These are phyloP conservation scores for Atkinsonella hypoxylon DNA, from an alignment of 2,329 filamentous ascomycete species.

Conservation along the genomic window DNA sequence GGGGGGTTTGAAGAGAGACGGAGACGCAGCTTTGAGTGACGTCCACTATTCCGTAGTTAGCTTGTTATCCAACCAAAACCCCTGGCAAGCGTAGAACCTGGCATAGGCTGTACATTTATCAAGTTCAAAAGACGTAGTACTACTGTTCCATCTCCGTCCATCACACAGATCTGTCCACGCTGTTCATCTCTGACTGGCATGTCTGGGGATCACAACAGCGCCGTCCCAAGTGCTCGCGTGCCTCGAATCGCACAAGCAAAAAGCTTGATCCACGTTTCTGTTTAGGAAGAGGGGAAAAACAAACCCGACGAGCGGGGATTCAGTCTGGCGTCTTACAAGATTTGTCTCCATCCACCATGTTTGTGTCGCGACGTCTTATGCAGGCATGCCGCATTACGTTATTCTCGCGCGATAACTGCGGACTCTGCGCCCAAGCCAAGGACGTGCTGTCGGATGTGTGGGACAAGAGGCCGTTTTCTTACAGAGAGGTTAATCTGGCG, in stretches of 20 bases:
- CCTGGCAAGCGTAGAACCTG: neutral
- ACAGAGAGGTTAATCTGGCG: conserved; percentile 60
- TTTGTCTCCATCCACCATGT: conserved; percentile 29
- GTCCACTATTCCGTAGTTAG: no score
- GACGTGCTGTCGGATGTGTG: conserved; percentile 55
- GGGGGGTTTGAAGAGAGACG: conserved; percentile 12
- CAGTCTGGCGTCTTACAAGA: no score
- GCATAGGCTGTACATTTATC: neutral
- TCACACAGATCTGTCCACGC: neutral
- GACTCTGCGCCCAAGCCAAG: conserved; percentile 58
- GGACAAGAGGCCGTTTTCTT: conserved; percentile 54
- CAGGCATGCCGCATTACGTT: conserved; percentile 56
- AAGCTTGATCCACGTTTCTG: neutral
- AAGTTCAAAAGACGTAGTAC: no score
- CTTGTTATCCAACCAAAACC: neutral
- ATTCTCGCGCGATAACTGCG: conserved; percentile 62
- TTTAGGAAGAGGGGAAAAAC: no score
- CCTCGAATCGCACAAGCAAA: neutral
- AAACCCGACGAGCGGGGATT: no score
- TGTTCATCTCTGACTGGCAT: neutral
- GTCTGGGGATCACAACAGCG: neutral
- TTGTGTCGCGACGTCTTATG: conserved; percentile 34
- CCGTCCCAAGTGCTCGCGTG: neutral
- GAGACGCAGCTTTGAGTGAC: neutral
- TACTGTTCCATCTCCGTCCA: neutral